Percentiles rank a stretch among this genome's conserved stretches.
These are phyloP conservation scores for Didymella sp. DNA, from an alignment of 2,329 filamentous ascomycete species.

Conservation along the genomic window DNA sequence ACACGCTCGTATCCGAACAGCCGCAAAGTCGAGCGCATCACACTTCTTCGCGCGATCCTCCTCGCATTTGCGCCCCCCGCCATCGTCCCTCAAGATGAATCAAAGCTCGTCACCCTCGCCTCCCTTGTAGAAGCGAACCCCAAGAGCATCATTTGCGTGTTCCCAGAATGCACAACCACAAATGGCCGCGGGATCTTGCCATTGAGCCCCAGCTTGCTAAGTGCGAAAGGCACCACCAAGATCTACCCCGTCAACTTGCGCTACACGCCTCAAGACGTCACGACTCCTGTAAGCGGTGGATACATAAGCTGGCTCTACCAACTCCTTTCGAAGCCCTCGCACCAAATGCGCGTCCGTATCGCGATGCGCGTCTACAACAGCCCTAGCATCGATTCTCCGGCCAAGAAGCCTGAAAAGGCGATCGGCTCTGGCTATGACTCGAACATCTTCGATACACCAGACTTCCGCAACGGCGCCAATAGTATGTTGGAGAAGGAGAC, in stretches of 20 bases:
- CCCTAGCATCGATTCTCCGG: conserved; percentile 29
- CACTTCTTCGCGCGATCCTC: conserved; percentile 75
- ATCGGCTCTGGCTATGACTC: conserved; percentile 38
- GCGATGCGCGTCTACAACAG: conserved; percentile 70
- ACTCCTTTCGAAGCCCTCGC: conserved; percentile 81
- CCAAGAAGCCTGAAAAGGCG: conserved; percentile 17
- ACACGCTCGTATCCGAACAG: conserved; percentile 81
- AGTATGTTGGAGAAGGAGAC: conserved; percentile 14
- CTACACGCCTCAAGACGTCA: conserved; percentile 88
- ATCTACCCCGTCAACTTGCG: conserved; percentile 92
- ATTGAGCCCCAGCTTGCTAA: conserved; percentile 77
- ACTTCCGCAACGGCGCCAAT: conserved; percentile 31
- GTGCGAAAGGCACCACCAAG: conserved; percentile 69
- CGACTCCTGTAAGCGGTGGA: conserved; percentile 81
- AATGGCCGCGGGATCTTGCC: conserved; percentile 91
- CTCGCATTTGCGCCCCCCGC: conserved; percentile 71
- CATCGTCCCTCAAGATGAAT: conserved; percentile 38
- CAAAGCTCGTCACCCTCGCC: conserved; percentile 48
- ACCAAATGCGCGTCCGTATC: conserved; percentile 89
- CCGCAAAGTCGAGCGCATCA: conserved; percentile 75
- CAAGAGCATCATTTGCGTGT: conserved; percentile 79
- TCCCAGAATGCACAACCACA: conserved; percentile 92
- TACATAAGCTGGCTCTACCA: conserved; percentile 83
- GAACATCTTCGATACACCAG: conserved; percentile 44
- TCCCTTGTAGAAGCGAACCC: conserved; percentile 71